Evolutionary conservation across 1,284 basidiomycete species (phyloP), one percentile per base, ranked within the genome.

Genomic region (Thelephora terrestris): DNA sequence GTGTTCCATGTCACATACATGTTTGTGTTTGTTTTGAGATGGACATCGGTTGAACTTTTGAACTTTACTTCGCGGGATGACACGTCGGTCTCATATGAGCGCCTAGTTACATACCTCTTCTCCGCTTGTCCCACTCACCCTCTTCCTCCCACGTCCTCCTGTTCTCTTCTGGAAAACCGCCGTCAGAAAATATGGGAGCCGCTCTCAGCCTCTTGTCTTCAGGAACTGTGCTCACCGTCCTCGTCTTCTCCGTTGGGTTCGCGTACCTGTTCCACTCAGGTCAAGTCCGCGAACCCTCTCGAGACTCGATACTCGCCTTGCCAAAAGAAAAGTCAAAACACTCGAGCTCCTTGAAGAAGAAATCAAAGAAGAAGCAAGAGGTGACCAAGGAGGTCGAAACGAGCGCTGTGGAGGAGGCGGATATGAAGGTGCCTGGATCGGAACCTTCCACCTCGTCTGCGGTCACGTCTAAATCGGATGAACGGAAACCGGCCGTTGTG

Each of bases 151-250:
- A 10, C 29, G 7, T 12, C 29, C 7, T 32, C 29, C 12, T 32
- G 3, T 12, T 32, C 29, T 32, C 29, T 12, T 32, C 12, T 14
- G 12, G 29, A 32, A 32, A 32, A 32, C 29, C 29, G 9, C 25
- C 25, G 5, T 9, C 25, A 27, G 9, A 27, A 27, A 47, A 45
- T 47, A 79, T 79, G 77, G 77, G 77, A 46, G 70, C 71, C 12
- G 57, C 69, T 39, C 71, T 73, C 51, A 76, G 74, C 55, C 59
- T 65, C 43, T 45, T 76, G 24, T 64, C 73, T n/a, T 54, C 67
- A 6, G 70, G 72, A 51, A 58, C 64, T 42, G 61, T 66, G 17
- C 46, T 70, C 42, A 64, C 71, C 17, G 62, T 65, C 17, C 60
- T 66, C 27, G 64, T 73, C 43, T 61, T 74, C 24, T 70, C 66